These are phyloP conservation scores for Hanseniaspora valbyensis DNA, from an alignment of 805 yeast genomes.

Conservation along the genomic window DNA sequence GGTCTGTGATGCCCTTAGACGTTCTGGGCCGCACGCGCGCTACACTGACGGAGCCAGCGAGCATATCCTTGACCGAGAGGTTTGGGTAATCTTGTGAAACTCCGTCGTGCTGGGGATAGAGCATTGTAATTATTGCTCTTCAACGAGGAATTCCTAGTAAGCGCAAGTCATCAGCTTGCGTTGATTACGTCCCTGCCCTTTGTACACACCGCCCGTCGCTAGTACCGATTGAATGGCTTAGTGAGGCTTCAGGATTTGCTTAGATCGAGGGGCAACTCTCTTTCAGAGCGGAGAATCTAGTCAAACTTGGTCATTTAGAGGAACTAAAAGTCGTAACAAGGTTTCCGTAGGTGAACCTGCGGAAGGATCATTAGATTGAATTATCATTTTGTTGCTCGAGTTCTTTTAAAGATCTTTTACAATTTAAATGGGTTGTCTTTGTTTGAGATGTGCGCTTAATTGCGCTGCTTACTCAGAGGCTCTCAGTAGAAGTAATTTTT, in stretches of 20 bases:
- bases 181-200: constrained; percentile 39
- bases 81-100: constrained; percentile 35
- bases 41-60: constrained; percentile 39
- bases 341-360: constrained; percentile 35
- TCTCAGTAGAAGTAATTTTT: constrained; percentile 6
- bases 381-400: constrained; percentile 14
- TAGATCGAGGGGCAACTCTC: constrained; percentile 32
- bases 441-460: constrained; percentile 24
- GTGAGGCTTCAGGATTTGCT: constrained; percentile 34
- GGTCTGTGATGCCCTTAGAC: constrained; percentile 39
- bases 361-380: constrained; percentile 33
- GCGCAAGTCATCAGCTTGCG: constrained; percentile 39
- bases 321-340: constrained; percentile 37
- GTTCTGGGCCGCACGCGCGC: constrained; percentile 41
- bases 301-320: constrained; percentile 38
- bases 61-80: constrained; percentile 34
- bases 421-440: neutral
- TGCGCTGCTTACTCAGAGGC: constrained; percentile 22
- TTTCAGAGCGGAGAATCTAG: constrained; percentile 31
- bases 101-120: constrained; percentile 32
- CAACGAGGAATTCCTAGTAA: constrained; percentile 39
- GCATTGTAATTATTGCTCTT: constrained; percentile 37
- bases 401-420: constrained; percentile 1
- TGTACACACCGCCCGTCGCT: constrained; percentile 37
- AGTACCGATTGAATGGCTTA: constrained; percentile 38